These are phyloP conservation scores for Trypanosoma avium DNA, from an alignment of 208 protist species.

Conservation along the genomic window DNA sequence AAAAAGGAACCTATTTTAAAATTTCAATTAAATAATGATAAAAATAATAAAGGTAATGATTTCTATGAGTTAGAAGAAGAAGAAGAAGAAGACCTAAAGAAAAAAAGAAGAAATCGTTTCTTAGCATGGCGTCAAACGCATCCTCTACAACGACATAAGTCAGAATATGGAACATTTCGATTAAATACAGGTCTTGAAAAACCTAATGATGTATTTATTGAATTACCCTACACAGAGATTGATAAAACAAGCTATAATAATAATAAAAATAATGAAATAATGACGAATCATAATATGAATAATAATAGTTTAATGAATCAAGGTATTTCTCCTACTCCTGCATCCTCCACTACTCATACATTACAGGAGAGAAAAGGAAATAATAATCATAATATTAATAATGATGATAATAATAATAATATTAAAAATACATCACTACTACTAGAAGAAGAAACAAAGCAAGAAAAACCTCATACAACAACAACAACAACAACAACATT, in stretches of 20 bases:
- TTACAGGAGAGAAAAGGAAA: background rate
- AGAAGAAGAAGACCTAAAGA: background rate
- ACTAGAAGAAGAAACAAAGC: too few relatives aligned
- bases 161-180: slow-evolving; percentile 52
- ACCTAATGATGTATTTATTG: slow-evolving; percentile 34
- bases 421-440: too few relatives aligned
- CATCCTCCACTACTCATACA: too few relatives aligned
- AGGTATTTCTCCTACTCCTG: too few relatives aligned
- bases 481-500: background rate
- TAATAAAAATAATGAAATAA: too few relatives aligned
- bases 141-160: slow-evolving; percentile 33
- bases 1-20: slow-evolving; percentile 7
- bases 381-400: background rate
- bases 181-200: slow-evolving; percentile 77
- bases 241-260: background rate
- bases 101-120: slow-evolving; percentile 43
- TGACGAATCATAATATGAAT: too few relatives aligned
- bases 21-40: background rate
- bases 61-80: too few relatives aligned
- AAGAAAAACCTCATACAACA: too few relatives aligned
- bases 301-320: too few relatives aligned
- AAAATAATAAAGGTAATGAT: background rate
- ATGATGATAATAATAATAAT: too few relatives aligned
- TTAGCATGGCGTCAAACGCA: slow-evolving; percentile 53
- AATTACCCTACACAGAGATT: slow-evolving; percentile 24